Evolutionary conservation across 148 eudicot species (phyloP), one percentile per base, ranked within the genome.

Genomic region (Rheum nobile): DNA sequence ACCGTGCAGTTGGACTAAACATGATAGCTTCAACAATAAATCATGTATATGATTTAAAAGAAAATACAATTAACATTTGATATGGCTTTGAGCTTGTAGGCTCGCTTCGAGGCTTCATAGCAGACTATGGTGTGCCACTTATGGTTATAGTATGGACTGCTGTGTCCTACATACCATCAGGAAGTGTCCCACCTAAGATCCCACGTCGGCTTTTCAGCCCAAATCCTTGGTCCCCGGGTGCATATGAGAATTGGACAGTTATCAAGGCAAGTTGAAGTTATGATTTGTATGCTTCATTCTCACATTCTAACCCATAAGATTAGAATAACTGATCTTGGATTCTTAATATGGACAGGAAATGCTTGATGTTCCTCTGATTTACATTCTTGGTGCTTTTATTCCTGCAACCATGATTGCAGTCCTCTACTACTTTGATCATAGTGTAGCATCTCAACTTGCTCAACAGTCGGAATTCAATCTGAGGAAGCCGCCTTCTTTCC

Each of bases 371-470:
- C 97, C 97, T 0, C 67, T 92, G 68, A 52, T 92, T 34, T 88
- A 87, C 80, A 92, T 92, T 75, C 4, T 92, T 43, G 97, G 96
- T 82, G 97, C 97, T 76, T 90, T 92, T 73, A 77, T 92, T 72
- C 97, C 97, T 8, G 97, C 97, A 63, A 90, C 96, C 9, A 92
- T 92, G 97, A 90, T 92, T 77, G 97, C 97, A 11, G 96, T 92
- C 52, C 91, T 92, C 14, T 92, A 92, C 86, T 92, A 92, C 77
- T 92, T 92, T 74, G 97, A 92, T 76, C 97, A 92, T 77, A 92
- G 97, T 76, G 97, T 92, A 29, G 97, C 97, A 71, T 90, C 97
- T 82, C 97, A 92, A 78, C 88, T 92, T 68, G 96, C 97, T 78
- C 97, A 92, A 79, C 97, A 92, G 89, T 86, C 86, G 72, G 97